Percentiles rank a stretch among this genome's conserved stretches.
Evolutionary conservation across 2,329 filamentous ascomycete genomes (phyloP).

Genomic region (Stagonosporopsis rhizophila): DNA sequence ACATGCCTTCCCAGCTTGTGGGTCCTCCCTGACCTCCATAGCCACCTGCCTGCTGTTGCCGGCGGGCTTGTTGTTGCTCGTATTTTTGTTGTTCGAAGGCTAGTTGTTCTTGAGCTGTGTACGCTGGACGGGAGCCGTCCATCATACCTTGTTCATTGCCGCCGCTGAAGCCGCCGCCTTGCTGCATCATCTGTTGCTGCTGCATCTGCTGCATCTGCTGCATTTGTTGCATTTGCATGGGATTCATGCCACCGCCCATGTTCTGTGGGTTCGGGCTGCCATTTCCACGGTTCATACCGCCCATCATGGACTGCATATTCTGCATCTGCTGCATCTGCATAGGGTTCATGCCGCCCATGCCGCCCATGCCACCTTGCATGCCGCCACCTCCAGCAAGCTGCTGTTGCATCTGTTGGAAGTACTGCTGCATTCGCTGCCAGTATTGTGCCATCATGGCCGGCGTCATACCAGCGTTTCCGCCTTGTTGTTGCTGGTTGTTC

Average conservation of each 20-base stretch:
- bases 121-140: constrained; percentile 57
- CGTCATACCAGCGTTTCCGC: constrained; percentile 71
- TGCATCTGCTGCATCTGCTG: constrained; percentile 66
- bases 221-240: constrained; percentile 72
- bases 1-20: constrained; percentile 98
- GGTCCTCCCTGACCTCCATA: constrained; percentile 67
- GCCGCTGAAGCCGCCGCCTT: constrained; percentile 52
- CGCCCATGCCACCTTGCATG: constrained; percentile 36
- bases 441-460: constrained; percentile 98
- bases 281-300: constrained; percentile 39
- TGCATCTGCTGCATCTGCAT: constrained; percentile 53
- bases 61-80: constrained; percentile 70
- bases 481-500: constrained; percentile 54
- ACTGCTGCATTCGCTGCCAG: constrained; percentile 98
- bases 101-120: constrained; percentile 75
- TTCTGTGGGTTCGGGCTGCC: constrained; percentile 44
- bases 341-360: constrained; percentile 67
- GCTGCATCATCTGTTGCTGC: constrained; percentile 56
- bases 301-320: constrained; percentile 47
- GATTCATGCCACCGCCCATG: constrained; percentile 65
- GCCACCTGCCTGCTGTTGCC: constrained; percentile 54
- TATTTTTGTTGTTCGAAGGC: constrained; percentile 81
- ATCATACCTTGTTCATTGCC: constrained; percentile 56
- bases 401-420: constrained; percentile 93
- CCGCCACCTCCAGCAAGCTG: constrained; percentile 69